Conservation (phyloP, 495 filamentous ascomycete genomes). For the Trichoderma orchidacearum region DNA sequence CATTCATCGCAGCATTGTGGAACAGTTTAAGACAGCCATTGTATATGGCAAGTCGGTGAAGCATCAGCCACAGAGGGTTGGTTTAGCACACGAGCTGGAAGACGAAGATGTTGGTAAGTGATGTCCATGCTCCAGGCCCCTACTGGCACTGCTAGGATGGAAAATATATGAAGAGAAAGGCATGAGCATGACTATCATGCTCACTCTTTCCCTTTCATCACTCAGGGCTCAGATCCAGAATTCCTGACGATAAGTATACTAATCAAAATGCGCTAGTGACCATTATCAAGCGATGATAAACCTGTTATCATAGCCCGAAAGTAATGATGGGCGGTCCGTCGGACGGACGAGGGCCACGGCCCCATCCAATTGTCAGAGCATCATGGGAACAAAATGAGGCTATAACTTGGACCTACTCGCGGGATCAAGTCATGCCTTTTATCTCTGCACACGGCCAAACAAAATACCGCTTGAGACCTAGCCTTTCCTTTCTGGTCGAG, state of each 20-base stretch:
- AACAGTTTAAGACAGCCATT: conserved; percentile 89
- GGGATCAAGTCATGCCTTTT: not conserved
- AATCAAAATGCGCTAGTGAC: conserved; percentile 48
- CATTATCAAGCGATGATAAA: conserved; percentile 76
- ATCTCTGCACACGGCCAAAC: not conserved
- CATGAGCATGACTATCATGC: too few species aligned
- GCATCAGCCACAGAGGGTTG: conserved; percentile 95
- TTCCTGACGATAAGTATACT: too few species aligned
- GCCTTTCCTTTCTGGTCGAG: not conserved
- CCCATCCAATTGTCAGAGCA: not conserved
- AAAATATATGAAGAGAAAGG: too few species aligned
- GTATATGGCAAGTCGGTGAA: conserved; percentile 97
- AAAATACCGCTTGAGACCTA: not conserved
- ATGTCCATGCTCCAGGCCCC: too few species aligned
- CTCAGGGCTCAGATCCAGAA: not conserved
- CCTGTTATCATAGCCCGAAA: not conserved
- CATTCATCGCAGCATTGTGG: conserved; percentile 91
- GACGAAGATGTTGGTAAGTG: conserved; percentile 94
- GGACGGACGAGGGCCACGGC: not conserved
- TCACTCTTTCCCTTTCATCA: too few species aligned
- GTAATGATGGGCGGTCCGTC: not conserved
- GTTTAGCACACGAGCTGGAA: conserved; percentile 76
- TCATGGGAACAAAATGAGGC: not conserved
- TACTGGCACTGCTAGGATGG: too few species aligned
- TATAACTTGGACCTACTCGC: not conserved